Evolutionary conservation across 2,329 filamentous ascomycete species (phyloP).

Genomic region (Botrytis paeoniae): DNA sequence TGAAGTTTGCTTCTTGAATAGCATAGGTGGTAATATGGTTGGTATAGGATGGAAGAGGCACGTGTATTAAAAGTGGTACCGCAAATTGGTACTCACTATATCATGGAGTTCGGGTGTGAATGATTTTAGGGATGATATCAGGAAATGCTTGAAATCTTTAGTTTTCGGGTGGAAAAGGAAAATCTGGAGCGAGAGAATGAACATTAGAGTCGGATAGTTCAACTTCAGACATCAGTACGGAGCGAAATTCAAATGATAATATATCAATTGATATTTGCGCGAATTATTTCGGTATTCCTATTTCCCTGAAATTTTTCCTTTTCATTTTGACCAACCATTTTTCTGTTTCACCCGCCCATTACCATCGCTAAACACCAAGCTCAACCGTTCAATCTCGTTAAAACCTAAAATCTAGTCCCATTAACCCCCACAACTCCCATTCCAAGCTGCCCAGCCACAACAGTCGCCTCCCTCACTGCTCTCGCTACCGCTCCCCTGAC

Average conservation of each 20-base stretch:
- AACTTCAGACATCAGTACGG: neutral
- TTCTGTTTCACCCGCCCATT: neutral
- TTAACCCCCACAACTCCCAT: constrained; percentile 48
- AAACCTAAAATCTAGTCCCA: constrained; percentile 42
- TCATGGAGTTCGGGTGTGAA: constrained; percentile 1
- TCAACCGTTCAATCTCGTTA: neutral
- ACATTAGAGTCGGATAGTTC: neutral
- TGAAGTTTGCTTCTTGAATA: constrained; percentile 20
- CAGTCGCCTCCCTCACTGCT: constrained; percentile 68
- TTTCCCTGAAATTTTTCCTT: neutral
- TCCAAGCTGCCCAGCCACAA: constrained; percentile 65
- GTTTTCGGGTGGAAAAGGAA: neutral
- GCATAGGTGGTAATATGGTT: neutral
- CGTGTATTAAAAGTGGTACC: neutral
- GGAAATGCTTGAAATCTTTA: neutral
- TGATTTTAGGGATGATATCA: constrained; percentile 8
- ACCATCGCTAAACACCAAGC: neutral
- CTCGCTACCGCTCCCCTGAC: constrained; percentile 65
- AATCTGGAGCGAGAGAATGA: neutral
- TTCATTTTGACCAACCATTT: neutral
- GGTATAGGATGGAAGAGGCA: neutral
- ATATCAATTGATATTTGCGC: neutral
- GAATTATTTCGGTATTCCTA: neutral
- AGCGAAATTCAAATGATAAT: neutral
- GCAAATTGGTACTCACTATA: neutral